phyloP scores from a whole-genome alignment of 2,329 filamentous ascomycete species.

The Penicillium sp. region DNA sequence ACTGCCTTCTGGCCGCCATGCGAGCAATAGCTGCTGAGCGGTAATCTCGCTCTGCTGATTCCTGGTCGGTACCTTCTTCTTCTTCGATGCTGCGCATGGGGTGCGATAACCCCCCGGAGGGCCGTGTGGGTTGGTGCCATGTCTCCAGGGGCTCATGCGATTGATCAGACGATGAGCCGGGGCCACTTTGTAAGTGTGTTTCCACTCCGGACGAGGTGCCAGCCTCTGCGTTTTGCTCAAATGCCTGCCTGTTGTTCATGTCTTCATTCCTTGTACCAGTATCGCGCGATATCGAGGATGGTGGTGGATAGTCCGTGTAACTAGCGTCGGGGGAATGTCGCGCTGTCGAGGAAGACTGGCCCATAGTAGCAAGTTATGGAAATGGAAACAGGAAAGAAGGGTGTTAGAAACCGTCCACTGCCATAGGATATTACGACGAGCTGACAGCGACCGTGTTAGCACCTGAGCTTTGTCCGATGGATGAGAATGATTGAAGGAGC shows the following conservation, averaged over 20 bases:
- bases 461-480: neutral
- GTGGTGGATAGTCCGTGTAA: constrained; percentile 21
- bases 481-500: neutral
- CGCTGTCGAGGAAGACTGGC: constrained; percentile 44
- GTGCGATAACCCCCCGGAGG: constrained; percentile 12
- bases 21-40: constrained; percentile 34
- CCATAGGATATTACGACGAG: constrained; percentile 26
- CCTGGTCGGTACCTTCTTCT: constrained; percentile 36
- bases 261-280: constrained; percentile 34
- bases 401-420: constrained; percentile 28
- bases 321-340: constrained; percentile 33
- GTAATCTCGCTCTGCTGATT: constrained; percentile 31
- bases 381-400: constrained; percentile 19
- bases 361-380: constrained; percentile 38
- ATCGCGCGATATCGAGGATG: constrained; percentile 21
- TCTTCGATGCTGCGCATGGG: constrained; percentile 38
- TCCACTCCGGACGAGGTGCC: constrained; percentile 18
- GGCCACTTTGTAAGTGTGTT: constrained; percentile 12
- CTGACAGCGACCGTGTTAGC: constrained; percentile 13
- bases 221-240: constrained; percentile 28
- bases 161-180: constrained; percentile 15
- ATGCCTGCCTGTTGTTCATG: constrained; percentile 32
- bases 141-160: constrained; percentile 9
- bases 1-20: constrained; percentile 43
- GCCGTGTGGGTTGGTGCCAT: constrained; percentile 21